Base-by-base conservation (phyloP, 805 yeast genomes). In the Wickerhamomyces alni region DNA sequence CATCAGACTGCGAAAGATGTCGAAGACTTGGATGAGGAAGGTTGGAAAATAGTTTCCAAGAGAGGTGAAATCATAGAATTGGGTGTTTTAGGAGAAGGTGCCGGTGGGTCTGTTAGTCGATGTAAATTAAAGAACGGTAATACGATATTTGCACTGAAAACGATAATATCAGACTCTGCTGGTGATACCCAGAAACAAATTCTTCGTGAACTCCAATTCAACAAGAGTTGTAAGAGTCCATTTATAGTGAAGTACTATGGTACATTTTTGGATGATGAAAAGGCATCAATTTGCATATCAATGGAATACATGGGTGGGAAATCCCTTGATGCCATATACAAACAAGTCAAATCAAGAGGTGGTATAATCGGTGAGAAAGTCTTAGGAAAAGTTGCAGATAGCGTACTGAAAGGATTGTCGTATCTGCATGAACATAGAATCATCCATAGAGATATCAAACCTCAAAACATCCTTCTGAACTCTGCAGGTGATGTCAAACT, bases 231-330 rank as follows among this genome's bases (percentile, higher is more conserved):
- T 58, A 70, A 77, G 51, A 82, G 91, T 30, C 87, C 87, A 3
- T 82, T 78, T 56, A 93, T 93, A 45, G 98, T 91, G 19, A 75
- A 80, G 58, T 93, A 93, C 60, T 91, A 87, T 59, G 99, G 99
- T 8, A 88, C 96, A 46, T 93, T 86, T 55, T 69, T 86, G 47
- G 80, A 84, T 51, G 86, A 82, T 52, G 74, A 74, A 41, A 78
- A 74, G 44, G 84, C 88, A 22, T 77, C 88, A 54, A 88, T 93
- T 30, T 88, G 86, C 50, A 93, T 93, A 22, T 87, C 96, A 35
- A 93, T 93, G 98, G 99, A 93, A 61, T 93, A 77, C 59, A 93
- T 95, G 88, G 96, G 88, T 19, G 98, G 97, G 2, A 75, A 78
- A 32, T 87, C 96, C 4, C 63, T 93, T 43, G 97, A 93, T 55